Percentiles rank a stretch among this genome's conserved stretches.
These are phyloP conservation scores for Aspergillus chevalieri DNA, from an alignment of 2,329 filamentous ascomycete species.

Conservation along the genomic window DNA sequence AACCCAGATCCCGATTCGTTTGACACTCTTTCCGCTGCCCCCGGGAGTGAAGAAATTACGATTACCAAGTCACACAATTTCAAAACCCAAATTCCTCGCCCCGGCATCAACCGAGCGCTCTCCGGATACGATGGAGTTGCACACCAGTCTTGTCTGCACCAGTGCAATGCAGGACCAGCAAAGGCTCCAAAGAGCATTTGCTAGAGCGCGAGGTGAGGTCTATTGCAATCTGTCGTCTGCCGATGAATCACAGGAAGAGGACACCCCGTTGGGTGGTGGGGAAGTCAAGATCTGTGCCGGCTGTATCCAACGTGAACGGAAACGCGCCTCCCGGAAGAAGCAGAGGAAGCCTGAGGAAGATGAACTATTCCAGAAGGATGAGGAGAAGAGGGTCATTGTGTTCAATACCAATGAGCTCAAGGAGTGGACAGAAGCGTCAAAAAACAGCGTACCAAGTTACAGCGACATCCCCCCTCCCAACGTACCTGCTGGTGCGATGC, in stretches of 20 bases:
- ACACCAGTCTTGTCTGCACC: slow-evolving; percentile 79
- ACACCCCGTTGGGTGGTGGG: slow-evolving; percentile 78
- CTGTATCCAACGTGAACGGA: slow-evolving; percentile 88
- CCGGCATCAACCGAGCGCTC: slow-evolving; percentile 62
- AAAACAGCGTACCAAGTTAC: slow-evolving; percentile 47
- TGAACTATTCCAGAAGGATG: slow-evolving; percentile 74
- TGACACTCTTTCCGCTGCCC: slow-evolving; percentile 71
- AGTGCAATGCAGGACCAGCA: slow-evolving; percentile 77
- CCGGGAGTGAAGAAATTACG: slow-evolving; percentile 72
- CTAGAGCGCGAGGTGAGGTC: slow-evolving; percentile 46
- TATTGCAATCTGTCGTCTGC: slow-evolving; percentile 35
- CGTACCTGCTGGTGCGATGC: slow-evolving; percentile 56
- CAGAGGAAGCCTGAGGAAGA: slow-evolving; percentile 90
- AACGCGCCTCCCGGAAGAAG: slow-evolving; percentile 87
- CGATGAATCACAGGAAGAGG: slow-evolving; percentile 56
- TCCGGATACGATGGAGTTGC: slow-evolving; percentile 70
- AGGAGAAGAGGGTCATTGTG: slow-evolving; percentile 75
- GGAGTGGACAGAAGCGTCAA: slow-evolving; percentile 65
- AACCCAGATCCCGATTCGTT: slow-evolving; percentile 85
- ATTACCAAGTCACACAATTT: slow-evolving; percentile 83
- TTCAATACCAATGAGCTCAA: slow-evolving; percentile 87
- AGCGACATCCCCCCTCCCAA: slow-evolving; percentile 23
- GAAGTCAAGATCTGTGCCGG: slow-evolving; percentile 85
- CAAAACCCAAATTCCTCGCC: slow-evolving; percentile 83
- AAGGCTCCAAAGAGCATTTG: slow-evolving; percentile 61